These are phyloP conservation scores for Lentinus polychrous DNA, from an alignment of 1,284 basidiomycete species.

Conservation along the genomic window DNA sequence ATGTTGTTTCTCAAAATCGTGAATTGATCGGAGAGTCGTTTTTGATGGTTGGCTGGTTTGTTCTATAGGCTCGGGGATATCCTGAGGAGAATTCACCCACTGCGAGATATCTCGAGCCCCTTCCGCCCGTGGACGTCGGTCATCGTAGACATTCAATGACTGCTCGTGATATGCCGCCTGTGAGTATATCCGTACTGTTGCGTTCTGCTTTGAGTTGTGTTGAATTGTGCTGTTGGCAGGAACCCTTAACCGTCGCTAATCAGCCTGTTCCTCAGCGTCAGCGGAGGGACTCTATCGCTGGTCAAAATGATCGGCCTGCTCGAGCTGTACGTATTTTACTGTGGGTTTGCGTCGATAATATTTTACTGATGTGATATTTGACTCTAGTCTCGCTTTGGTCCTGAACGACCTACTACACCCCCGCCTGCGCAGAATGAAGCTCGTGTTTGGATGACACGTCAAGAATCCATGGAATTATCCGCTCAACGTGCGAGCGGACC, in stretches of 20 bases:
- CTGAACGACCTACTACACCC: slow-evolving; percentile 1
- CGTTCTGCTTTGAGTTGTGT: neutral
- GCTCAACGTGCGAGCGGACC: neutral
- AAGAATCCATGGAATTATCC: slow-evolving; percentile 1
- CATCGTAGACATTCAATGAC: neutral
- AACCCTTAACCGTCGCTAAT: neutral
- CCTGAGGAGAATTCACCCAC: neutral
- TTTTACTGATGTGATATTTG: neutral
- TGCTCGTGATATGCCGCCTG: neutral
- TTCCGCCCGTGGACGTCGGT: neutral
- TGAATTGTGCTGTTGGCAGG: neutral
- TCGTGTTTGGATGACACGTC: slow-evolving; percentile 9
- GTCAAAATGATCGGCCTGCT: neutral
- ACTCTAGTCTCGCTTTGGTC: slow-evolving; percentile 3
- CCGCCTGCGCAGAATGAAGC: neutral
- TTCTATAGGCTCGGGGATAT: neutral
- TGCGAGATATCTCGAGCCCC: neutral
- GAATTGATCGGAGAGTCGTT: neutral
- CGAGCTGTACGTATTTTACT: neutral
- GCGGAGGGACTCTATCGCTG: neutral
- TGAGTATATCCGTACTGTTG: neutral
- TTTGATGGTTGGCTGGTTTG: neutral
- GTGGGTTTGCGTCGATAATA: neutral
- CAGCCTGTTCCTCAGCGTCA: neutral
- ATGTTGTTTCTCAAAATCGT: neutral